Base-by-base conservation (phyloP, 176 grass and related monocot species). In the Puya raimondii region DNA sequence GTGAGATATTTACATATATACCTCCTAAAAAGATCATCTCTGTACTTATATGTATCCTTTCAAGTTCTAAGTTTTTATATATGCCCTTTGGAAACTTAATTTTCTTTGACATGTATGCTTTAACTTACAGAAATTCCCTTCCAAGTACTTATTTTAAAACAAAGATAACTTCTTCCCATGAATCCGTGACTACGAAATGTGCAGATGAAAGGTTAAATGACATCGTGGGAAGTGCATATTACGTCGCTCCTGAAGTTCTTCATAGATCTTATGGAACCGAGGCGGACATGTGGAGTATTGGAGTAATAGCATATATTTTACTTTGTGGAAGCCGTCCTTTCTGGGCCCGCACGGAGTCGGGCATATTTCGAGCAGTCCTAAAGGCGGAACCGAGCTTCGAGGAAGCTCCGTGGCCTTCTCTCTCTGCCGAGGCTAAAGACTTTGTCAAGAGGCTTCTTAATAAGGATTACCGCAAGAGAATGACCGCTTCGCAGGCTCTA, bases 281-380 rank as follows among this genome's bases (percentile, higher is more conserved):
- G 79, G 92, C 86, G 49, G 92, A 96, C 74, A 96, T 96, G 88
- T 96, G 92, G 92, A 96, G 92, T 72, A 86, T 96, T 64, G 92
- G 92, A 71, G 88, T 96, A 71, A 89, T 96, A 69, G 79, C 84
- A 42, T 96, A 96, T 78, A 96, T 96, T 80, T 84, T 96, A 53
- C 85, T 96, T 14, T 91, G 92, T 49, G 92, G 88, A 72, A 91
- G 85, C 70, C 92, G 92, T 9, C 88, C 92, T 74, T 96, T 96
- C 70, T 96, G 88, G 88, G 85, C 88, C 27, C 83, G 92, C 33
- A 91, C 86, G 1, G 88, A 96, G 59, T 96, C 86, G 0, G 92
- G 88, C 72, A 91, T 96, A 80, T 96, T 96, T 56, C 88, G 86
- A 64, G 73, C 81, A 71, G 92, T 96, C 56, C 76, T 96, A 50